A percentile compares a stretch with the other conserved stretches of the same genome.
Evolutionary conservation across 768 basidiomycete genomes (phyloP).

Genomic region (Phylloporus sp.): DNA sequence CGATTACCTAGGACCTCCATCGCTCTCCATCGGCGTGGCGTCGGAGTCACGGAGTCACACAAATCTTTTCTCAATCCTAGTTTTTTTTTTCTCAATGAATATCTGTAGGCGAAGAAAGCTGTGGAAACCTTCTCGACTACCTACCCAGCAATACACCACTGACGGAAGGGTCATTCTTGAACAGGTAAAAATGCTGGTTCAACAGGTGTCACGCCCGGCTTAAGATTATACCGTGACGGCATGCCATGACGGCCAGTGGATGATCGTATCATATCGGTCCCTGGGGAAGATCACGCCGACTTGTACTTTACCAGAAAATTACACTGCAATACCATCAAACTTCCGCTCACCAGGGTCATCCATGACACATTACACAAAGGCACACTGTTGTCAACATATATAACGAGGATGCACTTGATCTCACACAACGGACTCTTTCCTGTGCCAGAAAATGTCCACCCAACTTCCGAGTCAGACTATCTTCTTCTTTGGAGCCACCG

Average conservation of each 20-base stretch:
- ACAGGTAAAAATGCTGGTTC: not conserved
- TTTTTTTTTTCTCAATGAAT: not conserved
- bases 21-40: not conserved
- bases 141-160: not conserved
- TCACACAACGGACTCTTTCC: not conserved
- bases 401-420: not conserved
- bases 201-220: not conserved
- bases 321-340: not conserved
- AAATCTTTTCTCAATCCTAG: not conserved
- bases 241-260: not conserved
- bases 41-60: not conserved
- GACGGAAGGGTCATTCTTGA: not conserved
- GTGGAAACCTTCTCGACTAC: not conserved
- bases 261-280: not conserved
- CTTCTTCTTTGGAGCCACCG: slow-evolving; percentile 44
- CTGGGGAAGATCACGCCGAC: not conserved
- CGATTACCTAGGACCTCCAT: not conserved
- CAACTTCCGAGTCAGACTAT: slow-evolving; percentile 17
- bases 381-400: not conserved
- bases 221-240: slow-evolving; percentile 1
- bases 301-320: not conserved
- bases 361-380: slow-evolving; percentile 1
- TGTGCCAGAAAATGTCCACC: slow-evolving; percentile 7
- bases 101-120: not conserved
- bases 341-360: not conserved